Base-by-base conservation (phyloP, 129 eudicot genomes). In the Dittrichia graveolens region DNA sequence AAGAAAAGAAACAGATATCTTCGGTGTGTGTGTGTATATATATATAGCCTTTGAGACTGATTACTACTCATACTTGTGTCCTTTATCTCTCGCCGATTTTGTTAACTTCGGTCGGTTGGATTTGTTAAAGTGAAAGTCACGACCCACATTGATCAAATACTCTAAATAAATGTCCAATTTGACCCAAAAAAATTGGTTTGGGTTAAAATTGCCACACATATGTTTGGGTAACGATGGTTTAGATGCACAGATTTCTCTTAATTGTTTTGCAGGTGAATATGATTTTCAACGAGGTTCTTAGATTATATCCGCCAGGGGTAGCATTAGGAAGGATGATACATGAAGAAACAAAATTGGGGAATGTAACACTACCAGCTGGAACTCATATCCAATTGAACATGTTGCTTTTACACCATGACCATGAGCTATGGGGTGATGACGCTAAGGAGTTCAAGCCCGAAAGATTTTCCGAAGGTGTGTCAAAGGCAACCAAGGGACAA, bases 251-350 rank as follows among this genome's bases (percentile, higher is more conserved):
- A 47, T 12, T 24, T 2, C 13, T 49, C 55, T 13, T 3, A 49
- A 16, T 3, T 18, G 9, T 34, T 48, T 38, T 68, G 47, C 16
- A 73, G 69, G 69, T 73, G 10, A 60, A 35, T 49, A 60, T 71
- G 76, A 42, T 71, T 39, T 58, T 71, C 5, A 42, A 71, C 34
- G 66, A 71, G 67, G 66, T 56, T 60, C 77, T 60, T 58, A 61
- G 69, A 14, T 44, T 73, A 61, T 60, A 60, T 59, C 77, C 77
- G 45, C 77, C 69, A 2, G 60, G 42, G 16, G 69, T 39, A 60
- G 14, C 58, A 42, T 4, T 71, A 12, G 75, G 65, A 57, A 53
- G 65, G 65, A 53, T 53, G 65, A 40, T 71, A 71, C 65, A 71
- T 11, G 65, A 71, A 41, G 55, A 71, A 40, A 71, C 41, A 4